Evolutionary conservation across 495 filamentous ascomycete species (phyloP).

Genomic region (Aspergillus nidulans): DNA sequence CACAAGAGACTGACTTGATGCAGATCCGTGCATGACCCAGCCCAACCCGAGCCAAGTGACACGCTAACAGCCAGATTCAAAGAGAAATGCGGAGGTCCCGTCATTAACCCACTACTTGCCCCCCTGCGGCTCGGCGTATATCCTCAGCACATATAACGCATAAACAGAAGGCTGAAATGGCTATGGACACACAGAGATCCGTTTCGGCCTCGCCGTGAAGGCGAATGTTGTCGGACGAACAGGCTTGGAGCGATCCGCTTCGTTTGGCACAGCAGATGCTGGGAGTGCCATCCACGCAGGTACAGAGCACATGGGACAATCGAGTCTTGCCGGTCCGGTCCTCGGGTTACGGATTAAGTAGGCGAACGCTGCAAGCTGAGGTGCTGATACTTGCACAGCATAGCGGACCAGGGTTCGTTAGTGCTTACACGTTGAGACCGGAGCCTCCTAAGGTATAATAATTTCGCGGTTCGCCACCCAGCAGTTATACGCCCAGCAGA

Average conservation of each 20-base stretch:
- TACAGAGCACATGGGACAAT: neutral
- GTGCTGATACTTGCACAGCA: neutral
- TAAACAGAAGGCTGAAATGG: too few relatives aligned
- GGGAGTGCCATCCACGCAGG: neutral
- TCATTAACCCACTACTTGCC: neutral
- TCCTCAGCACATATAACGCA: too few relatives aligned
- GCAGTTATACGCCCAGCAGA: neutral
- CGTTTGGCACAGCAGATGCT: neutral
- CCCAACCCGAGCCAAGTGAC: neutral
- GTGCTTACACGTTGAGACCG: neutral
- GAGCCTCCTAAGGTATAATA: neutral
- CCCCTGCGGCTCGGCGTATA: neutral
- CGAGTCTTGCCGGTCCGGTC: neutral
- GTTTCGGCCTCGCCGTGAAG: neutral
- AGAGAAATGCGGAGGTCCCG: neutral
- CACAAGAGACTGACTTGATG: neutral
- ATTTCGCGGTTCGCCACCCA: neutral
- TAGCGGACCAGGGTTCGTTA: neutral
- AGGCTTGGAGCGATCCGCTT: neutral
- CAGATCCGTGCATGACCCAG: conserved; percentile 1
- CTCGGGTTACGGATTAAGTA: neutral
- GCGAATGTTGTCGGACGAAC: neutral
- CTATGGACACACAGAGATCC: neutral
- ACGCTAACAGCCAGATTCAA: neutral
- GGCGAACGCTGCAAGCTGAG: neutral